A percentile compares a stretch with the other conserved stretches of the same genome.
Evolutionary conservation across 495 filamentous ascomycete genomes (phyloP).

Genomic region (Parmelia sp.): DNA sequence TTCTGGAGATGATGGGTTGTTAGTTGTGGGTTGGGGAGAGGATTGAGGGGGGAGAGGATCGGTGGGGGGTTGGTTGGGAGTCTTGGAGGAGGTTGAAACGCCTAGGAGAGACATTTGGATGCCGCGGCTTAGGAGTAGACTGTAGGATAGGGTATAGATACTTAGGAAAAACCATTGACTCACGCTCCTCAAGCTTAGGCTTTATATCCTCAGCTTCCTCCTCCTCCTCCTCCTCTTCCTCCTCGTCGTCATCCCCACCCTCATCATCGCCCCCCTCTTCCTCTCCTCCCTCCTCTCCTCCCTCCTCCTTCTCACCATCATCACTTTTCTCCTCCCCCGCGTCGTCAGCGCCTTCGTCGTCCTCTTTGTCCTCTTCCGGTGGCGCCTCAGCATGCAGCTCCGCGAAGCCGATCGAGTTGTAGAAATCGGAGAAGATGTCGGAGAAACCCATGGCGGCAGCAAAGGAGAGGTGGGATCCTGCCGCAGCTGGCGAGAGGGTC

Average conservation of each 20-base stretch:
- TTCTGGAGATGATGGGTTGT: conserved; percentile 48
- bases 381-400: conserved; percentile 58
- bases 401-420: conserved; percentile 50
- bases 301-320: conserved; percentile 38
- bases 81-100: neutral
- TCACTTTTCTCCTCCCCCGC: conserved; percentile 34
- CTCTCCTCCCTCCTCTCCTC: conserved; percentile 44
- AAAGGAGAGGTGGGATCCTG: conserved; percentile 21
- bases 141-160: neutral
- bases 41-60: neutral
- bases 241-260: conserved; percentile 48
- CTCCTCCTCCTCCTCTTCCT: conserved; percentile 86
- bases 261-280: conserved; percentile 43
- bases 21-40: neutral
- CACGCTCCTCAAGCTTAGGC: conserved; percentile 86
- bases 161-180: conserved; percentile 32
- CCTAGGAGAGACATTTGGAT: neutral
- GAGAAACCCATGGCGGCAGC: conserved; percentile 54
- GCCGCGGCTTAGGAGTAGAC: neutral
- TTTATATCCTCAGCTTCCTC: conserved; percentile 72
- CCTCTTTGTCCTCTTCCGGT: conserved; percentile 40
- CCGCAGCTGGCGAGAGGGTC: conserved; percentile 5
- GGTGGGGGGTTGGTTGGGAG: neutral
- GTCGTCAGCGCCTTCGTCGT: conserved; percentile 47
- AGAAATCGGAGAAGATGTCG: conserved; percentile 58